Conservation (phyloP, 352 stramenopile genomes). For the Phytopythium delawarense region DNA sequence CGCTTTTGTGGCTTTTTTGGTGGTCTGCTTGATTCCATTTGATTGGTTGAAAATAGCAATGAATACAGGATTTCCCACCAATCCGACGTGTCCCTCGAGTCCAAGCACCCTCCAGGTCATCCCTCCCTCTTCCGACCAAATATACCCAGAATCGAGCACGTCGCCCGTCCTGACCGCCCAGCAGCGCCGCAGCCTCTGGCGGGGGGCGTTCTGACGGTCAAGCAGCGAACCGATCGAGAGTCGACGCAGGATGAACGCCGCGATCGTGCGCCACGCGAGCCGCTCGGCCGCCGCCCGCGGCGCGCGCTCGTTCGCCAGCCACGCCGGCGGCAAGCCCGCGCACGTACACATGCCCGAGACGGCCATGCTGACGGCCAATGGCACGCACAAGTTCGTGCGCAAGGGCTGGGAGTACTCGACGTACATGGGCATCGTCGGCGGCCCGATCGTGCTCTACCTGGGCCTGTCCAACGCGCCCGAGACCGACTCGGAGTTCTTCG, state of each 20-base stretch:
- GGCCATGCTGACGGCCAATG: slow-evolving; percentile 84
- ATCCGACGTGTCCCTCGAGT: neutral
- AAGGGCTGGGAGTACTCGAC: slow-evolving; percentile 85
- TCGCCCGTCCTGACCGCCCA: slow-evolving; percentile 9
- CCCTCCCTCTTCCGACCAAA: neutral
- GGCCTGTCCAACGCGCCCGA: slow-evolving; percentile 77
- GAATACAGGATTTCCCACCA: slow-evolving; percentile 1
- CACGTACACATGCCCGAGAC: slow-evolving; percentile 84
- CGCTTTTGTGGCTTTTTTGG: slow-evolving; percentile 14
- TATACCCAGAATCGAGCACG: neutral
- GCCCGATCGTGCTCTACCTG: slow-evolving; percentile 67
- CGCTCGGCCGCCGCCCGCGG: slow-evolving; percentile 29
- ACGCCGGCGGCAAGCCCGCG: slow-evolving; percentile 26
- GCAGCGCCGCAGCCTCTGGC: neutral
- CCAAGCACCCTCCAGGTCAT: slow-evolving; percentile 1
- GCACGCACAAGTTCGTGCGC: slow-evolving; percentile 69
- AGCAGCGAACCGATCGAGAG: neutral
- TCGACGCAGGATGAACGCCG: slow-evolving; percentile 29
- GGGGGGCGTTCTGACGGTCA: slow-evolving; percentile 19
- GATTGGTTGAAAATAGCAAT: neutral
- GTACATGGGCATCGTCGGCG: slow-evolving; percentile 72
- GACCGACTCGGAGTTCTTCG: slow-evolving; percentile 81
- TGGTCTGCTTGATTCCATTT: slow-evolving; percentile 8
- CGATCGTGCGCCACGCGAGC: slow-evolving; percentile 19
- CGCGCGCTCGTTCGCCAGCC: slow-evolving; percentile 45